Percentiles rank a stretch among this genome's conserved stretches.
Conservation (phyloP, 371 early-diverging fungal genomes). For the Mucor saturninus region DNA sequence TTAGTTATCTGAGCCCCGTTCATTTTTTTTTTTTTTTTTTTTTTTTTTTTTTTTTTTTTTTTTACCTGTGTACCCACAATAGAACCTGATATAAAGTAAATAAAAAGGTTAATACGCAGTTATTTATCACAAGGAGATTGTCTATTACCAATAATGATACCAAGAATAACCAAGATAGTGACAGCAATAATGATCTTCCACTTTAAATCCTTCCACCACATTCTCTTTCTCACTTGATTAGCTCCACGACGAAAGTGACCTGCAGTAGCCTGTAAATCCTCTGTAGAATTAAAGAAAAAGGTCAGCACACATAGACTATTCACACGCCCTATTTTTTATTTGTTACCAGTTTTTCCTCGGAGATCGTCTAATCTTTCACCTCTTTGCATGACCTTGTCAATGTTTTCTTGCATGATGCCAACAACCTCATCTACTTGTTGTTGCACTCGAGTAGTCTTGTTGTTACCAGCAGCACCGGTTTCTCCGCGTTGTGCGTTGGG, state of each 20-base stretch:
- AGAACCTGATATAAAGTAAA: no score
- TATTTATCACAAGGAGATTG: background rate
- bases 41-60: slow-evolving; percentile 10
- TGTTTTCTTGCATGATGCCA: slow-evolving; percentile 96
- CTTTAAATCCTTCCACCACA: slow-evolving; percentile 97
- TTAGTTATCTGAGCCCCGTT: slow-evolving; percentile 19
- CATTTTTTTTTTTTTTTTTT: slow-evolving; percentile 11
- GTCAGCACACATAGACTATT: background rate
- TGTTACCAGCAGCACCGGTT: slow-evolving; percentile 33
- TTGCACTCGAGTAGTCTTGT: slow-evolving; percentile 73
- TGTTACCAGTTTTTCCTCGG: slow-evolving; percentile 80
- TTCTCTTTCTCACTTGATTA: slow-evolving; percentile 73
- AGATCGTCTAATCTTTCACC: slow-evolving; percentile 88
- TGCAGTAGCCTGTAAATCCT: slow-evolving; percentile 82
- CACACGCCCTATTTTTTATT: slow-evolving; percentile 30
- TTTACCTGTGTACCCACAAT: no score
- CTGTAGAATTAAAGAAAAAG: slow-evolving; percentile 34
- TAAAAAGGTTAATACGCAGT: no score
- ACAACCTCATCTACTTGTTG: slow-evolving; percentile 92
- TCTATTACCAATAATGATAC: slow-evolving; percentile 49
- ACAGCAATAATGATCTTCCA: slow-evolving; percentile 85
- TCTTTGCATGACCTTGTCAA: slow-evolving; percentile 88
- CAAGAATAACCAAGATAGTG: slow-evolving; percentile 73
- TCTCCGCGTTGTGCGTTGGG: slow-evolving; percentile 51
- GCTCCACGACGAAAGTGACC: slow-evolving; percentile 87